phyloP scores from a whole-genome alignment of 108 stramenopile species.

The Aureococcus anophagefferens region DNA sequence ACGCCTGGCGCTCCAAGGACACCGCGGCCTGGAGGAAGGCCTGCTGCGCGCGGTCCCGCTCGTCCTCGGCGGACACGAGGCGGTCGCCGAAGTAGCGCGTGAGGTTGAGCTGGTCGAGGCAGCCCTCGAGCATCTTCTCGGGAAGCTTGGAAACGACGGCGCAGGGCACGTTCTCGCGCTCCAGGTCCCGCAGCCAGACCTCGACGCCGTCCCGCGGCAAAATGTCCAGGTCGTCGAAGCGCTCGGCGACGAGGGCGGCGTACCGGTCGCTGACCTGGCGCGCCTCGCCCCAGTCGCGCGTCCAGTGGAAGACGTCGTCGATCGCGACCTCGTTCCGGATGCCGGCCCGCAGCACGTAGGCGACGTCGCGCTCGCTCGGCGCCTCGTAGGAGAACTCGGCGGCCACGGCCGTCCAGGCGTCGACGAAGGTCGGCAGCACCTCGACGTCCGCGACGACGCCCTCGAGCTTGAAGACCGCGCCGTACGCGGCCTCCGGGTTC shows the following conservation, averaged over 20 bases:
- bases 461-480: neutral
- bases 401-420: neutral
- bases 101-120: neutral
- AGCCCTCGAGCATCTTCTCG: neutral
- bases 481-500: neutral
- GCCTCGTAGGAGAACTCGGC: neutral
- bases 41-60: neutral
- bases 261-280: neutral
- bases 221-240: neutral
- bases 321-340: neutral
- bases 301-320: neutral
- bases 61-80: neutral
- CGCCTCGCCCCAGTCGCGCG: neutral
- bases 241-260: neutral
- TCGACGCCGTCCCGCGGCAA: neutral
- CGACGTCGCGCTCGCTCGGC: neutral
- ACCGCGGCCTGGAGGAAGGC: neutral
- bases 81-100: neutral
- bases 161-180: neutral
- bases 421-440: neutral
- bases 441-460: neutral
- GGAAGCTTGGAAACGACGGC: neutral
- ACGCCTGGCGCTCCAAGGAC: neutral
- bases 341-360: neutral
- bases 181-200: neutral